Evolutionary conservation across 345 rosid genomes (phyloP).

Genomic region (Brassica carinata): DNA sequence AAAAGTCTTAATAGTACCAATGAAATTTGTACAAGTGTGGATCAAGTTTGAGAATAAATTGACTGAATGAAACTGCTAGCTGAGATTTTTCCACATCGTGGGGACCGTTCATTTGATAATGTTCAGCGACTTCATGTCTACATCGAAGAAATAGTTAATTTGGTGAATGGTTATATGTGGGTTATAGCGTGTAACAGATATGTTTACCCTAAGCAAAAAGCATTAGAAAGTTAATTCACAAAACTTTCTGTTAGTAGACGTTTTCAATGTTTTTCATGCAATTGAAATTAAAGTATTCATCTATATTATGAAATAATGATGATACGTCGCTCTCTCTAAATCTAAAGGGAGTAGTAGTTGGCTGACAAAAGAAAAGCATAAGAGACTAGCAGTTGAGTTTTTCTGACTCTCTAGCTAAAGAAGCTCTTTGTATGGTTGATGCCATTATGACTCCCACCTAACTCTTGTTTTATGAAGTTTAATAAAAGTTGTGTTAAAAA

Average conservation of each 20-base stretch:
- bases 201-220: not conserved
- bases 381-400: too few relatives aligned
- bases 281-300: not conserved
- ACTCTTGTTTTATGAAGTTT: too few relatives aligned
- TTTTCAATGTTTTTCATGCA: slow-evolving; percentile 10
- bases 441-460: too few relatives aligned
- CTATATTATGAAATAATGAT: too few relatives aligned
- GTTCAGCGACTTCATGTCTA: not conserved
- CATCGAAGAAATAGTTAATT: not conserved
- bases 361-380: not conserved
- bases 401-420: too few relatives aligned
- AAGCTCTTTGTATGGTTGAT: too few relatives aligned
- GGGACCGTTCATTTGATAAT: not conserved
- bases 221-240: not conserved
- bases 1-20: not conserved
- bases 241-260: slow-evolving; percentile 19
- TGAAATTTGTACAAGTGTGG: not conserved
- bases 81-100: not conserved
- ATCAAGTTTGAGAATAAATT: not conserved
- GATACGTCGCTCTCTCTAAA: not conserved
- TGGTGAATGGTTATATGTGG: not conserved
- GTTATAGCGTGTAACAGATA: not conserved
- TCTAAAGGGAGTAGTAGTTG: slow-evolving; percentile 26
- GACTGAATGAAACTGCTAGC: not conserved
- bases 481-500: too few relatives aligned